phyloP scores from a whole-genome alignment of 2,329 filamentous ascomycete species.

The Didymellaceae sp. region DNA sequence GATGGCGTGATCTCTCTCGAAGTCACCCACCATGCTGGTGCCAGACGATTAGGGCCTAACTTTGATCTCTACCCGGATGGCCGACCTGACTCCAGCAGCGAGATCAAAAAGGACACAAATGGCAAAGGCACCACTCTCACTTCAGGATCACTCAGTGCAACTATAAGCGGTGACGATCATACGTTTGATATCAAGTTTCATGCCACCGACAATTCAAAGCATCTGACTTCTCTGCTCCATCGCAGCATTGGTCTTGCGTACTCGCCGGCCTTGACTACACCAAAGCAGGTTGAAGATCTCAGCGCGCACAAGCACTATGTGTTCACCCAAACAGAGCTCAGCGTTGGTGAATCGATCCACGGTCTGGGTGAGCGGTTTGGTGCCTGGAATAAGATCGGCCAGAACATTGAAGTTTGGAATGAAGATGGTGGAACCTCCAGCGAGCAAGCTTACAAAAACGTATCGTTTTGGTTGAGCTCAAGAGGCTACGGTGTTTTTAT shows the following conservation, averaged over 20 bases:
- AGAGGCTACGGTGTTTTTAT: constrained; percentile 80
- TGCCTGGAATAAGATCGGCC: constrained; percentile 77
- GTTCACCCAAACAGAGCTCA: constrained; percentile 54
- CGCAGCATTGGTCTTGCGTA: constrained; percentile 66
- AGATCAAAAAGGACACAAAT: constrained; percentile 50
- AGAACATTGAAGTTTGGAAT: constrained; percentile 70
- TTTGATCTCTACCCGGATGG: constrained; percentile 65
- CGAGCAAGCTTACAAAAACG: constrained; percentile 75
- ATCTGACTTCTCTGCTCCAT: constrained; percentile 61
- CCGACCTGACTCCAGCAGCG: constrained; percentile 48
- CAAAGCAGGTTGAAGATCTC: constrained; percentile 62
- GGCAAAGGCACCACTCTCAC: constrained; percentile 57
- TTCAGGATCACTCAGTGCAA: constrained; percentile 61
- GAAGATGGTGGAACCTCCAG: constrained; percentile 69
- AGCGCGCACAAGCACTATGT: constrained; percentile 51
- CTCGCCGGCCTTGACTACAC: constrained; percentile 59
- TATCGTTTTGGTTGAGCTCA: constrained; percentile 73
- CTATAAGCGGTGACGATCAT: constrained; percentile 57
- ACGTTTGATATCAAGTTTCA: constrained; percentile 65
- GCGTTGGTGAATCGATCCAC: constrained; percentile 70
- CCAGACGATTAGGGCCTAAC: constrained; percentile 59
- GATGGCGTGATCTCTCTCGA: constrained; percentile 68
- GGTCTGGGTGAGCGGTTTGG: constrained; percentile 80
- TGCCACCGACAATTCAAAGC: constrained; percentile 56
- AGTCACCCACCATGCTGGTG: constrained; percentile 64